A percentile compares a stretch with the other conserved stretches of the same genome.
Evolutionary conservation across 1,284 basidiomycete species (phyloP).

Genomic region (Pseudozyma pruni): DNA sequence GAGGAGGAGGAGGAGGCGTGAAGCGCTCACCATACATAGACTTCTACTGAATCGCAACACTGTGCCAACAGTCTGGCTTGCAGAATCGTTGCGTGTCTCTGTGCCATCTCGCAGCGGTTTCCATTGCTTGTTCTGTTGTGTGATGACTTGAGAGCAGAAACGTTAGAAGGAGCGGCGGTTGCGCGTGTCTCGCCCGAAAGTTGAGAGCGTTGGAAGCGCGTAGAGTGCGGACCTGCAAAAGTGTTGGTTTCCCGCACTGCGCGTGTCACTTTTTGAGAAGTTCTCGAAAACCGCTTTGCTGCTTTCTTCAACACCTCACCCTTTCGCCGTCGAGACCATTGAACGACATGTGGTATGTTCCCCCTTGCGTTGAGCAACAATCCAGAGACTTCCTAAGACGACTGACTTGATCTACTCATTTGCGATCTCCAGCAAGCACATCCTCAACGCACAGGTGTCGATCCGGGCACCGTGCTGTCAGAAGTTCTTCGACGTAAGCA

Average conservation of each 20-base stretch:
- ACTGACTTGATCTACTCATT: too few relatives aligned
- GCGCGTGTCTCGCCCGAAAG: slow-evolving; percentile 24
- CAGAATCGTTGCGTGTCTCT: too few relatives aligned
- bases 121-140: too few relatives aligned
- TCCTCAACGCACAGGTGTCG: slow-evolving; percentile 66
- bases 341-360: slow-evolving; percentile 26
- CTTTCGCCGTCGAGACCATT: neutral
- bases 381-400: too few relatives aligned
- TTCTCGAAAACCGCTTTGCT: neutral
- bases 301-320: neutral
- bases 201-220: slow-evolving; percentile 7
- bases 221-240: slow-evolving; percentile 12
- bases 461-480: slow-evolving; percentile 67
- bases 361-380: too few relatives aligned
- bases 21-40: too few relatives aligned
- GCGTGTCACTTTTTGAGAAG: slow-evolving; percentile 7
- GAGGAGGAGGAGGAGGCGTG: slow-evolving; percentile 54
- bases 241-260: slow-evolving; percentile 32
- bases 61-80: too few relatives aligned
- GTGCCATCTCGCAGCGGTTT: too few relatives aligned
- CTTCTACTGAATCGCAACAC: too few relatives aligned
- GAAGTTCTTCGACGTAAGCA: slow-evolving; percentile 66
- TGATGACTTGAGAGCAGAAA: too few relatives aligned
- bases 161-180: too few relatives aligned
- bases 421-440: slow-evolving; percentile 59